phyloP scores from a whole-genome alignment of 2,329 filamentous ascomycete species.

The Arthrobotrys sinensis region DNA sequence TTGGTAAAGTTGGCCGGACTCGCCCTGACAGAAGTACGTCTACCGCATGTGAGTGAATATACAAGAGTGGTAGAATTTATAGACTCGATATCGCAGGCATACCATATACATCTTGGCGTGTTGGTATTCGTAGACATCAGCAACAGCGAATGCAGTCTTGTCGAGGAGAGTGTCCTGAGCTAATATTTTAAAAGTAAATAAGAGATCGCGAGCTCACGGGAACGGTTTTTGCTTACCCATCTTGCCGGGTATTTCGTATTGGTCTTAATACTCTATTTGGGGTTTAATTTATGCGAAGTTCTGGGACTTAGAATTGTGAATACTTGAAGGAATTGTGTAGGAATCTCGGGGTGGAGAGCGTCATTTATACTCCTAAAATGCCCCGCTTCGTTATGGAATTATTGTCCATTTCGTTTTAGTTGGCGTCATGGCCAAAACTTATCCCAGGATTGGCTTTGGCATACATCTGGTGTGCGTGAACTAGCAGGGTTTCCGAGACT shows the following conservation, averaged over 20 bases:
- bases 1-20: conserved; percentile 14
- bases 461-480: background rate
- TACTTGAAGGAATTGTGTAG: background rate
- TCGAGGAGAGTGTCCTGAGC: conserved; percentile 2
- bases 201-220: background rate
- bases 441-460: background rate
- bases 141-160: conserved; percentile 21
- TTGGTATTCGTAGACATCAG: conserved; percentile 39
- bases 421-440: background rate
- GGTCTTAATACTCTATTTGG: too few relatives aligned
- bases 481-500: too few relatives aligned
- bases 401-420: background rate
- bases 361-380: background rate
- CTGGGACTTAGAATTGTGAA: too few relatives aligned
- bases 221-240: background rate
- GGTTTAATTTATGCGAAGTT: too few relatives aligned
- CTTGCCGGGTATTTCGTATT: background rate
- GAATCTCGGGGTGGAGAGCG: background rate
- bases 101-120: conserved; percentile 46
- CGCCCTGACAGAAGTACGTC: conserved; percentile 25
- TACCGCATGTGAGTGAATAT: background rate
- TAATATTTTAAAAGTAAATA: background rate
- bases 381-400: background rate
- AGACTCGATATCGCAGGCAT: too few relatives aligned
- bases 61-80: too few relatives aligned